Base-by-base conservation (phyloP, 805 yeast genomes). In the Saturnispora serradocipensis region DNA sequence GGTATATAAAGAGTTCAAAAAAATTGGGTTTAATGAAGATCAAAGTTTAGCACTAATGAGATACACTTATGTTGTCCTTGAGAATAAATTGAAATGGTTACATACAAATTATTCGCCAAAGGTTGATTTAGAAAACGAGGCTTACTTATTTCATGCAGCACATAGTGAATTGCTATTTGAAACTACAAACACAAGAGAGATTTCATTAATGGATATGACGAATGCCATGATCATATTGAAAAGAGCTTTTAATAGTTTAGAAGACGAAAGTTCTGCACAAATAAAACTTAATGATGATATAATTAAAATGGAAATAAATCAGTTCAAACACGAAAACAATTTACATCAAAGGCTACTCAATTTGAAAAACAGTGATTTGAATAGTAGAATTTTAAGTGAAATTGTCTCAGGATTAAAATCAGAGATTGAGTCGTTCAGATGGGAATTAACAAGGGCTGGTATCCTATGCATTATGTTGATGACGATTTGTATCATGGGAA, bases 401-500 rank as follows among this genome's bases (percentile, higher is more conserved):
- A 75, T 93, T 58, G 80, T 82, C 54, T 82, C 93, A 34, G 93
- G 87, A 7, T 77, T 89, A 63, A 80, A 88, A 62, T 83, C 93
- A 0, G 93, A 88, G 52, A 86, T 88, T 52, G 99, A 91, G 67
- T 80, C 83, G 53, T 73, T 91, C 54, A 75, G 98, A 59, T 91
- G 99, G 99, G 88, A 88, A 61, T 80, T 91, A 44, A 89, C 97
- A 1, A 74, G 97, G 52, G 78, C 93, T 64, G 97, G 97, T 9
- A 71, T 93, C 34, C 72, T 86, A 43, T 87, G 93, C 2, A 82
- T 89, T 34, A 67, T 86, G 22, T 71, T 82, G 1, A 73, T 84
- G 55, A 86, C 86, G 1, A 77, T 80, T 51, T 72, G 80, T 22
- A 73, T 82, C 4, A 74, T 86, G 66, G 77, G 81, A 57, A 78